Base-by-base conservation (phyloP, 148 eudicot genomes). In the Rhododendron henanense region DNA sequence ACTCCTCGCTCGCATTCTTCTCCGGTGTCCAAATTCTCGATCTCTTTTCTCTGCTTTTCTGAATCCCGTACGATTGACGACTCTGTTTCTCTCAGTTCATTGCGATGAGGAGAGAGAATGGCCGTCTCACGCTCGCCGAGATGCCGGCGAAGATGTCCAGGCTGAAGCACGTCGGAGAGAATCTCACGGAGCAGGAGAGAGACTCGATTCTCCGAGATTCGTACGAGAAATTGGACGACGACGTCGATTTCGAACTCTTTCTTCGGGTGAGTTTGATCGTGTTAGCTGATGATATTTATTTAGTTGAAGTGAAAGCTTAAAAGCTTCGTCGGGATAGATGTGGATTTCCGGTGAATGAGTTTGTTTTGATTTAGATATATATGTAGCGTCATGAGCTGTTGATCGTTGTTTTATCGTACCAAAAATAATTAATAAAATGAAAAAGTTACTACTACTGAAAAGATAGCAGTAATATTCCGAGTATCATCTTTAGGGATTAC, bases 201-300 rank as follows among this genome's bases (percentile, higher is more conserved):
- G 95, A 92, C 85, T 90, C 91, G 83, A 93, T 94, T 89, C 91
- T 97, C 19, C 87, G 88, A 35, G 92, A 93, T 83, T 88, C 92
- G 81, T 95, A 93, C 82, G 87, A 93, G 88, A 91, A 89, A 85
- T 47, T 94, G 90, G 91, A 87, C 33, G 90, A 93, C 57, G 95
- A 94, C 31, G 99, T 95, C 73, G 98, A 97, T 94, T 97, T 97
- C 78, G 99, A 97, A 90, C 93, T 94, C 61, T 97, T 95, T 93
- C 96, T 97, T 63, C 89, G 92, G 93, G 99, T 97, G 90, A 88
- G 85, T 79, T 1, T 8, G 11, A 47, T 47, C 10, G 10, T 47
- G 11, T 47, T 47, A 47, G 50, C 50, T 11, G 78, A n/a, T 25
- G 57, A 65, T 14, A 25, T 23, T 83, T 44, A 1, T n/a, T 25